phyloP scores from a whole-genome alignment of 1,284 basidiomycete species.

The Puccinia horiana region DNA sequence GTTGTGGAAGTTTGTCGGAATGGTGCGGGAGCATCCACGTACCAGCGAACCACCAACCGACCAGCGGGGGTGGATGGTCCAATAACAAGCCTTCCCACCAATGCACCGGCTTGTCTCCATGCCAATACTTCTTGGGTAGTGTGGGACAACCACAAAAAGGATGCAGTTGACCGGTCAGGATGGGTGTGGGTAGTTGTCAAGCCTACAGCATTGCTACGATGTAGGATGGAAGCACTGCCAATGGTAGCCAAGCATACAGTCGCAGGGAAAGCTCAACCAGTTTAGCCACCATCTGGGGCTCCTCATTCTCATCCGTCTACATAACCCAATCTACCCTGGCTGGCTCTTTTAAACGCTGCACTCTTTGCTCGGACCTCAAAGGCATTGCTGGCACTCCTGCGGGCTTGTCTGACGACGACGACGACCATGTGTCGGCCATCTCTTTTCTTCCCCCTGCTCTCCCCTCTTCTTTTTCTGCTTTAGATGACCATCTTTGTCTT shows the following conservation, averaged over 20 bases:
- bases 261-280: conserved; percentile 16
- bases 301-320: background rate
- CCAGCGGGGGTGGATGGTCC: background rate
- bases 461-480: too few relatives aligned
- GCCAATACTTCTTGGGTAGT: background rate
- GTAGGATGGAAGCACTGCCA: background rate
- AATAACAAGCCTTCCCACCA: background rate
- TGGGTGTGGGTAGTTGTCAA: background rate
- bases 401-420: background rate
- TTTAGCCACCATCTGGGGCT: conserved; percentile 13
- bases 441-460: too few relatives aligned
- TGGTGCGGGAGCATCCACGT: conserved; percentile 26
- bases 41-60: background rate
- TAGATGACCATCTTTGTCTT: too few relatives aligned
- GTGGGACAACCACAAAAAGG: background rate
- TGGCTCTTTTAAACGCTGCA: background rate
- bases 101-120: background rate
- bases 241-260: conserved; percentile 7
- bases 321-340: background rate
- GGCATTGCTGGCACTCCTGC: conserved; percentile 33
- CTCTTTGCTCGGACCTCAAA: background rate
- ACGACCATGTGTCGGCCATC: background rate
- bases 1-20: conserved; percentile 31
- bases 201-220: background rate
- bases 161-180: background rate